Conservation (phyloP, 2,329 filamentous ascomycete species). For the Xylaria sp. region DNA sequence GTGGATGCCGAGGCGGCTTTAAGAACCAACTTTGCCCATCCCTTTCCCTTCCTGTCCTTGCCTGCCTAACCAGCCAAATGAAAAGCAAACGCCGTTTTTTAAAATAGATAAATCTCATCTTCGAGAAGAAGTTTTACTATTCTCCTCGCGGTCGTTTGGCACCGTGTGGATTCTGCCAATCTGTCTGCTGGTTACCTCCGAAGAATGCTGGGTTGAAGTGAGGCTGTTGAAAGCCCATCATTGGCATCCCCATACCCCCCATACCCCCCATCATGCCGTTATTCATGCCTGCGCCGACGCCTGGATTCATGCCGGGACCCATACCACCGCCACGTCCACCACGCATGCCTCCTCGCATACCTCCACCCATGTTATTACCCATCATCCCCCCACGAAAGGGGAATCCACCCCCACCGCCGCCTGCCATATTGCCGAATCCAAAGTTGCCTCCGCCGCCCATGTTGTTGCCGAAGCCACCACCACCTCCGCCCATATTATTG, state of each 20-base stretch:
- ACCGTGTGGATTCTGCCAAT: constrained; percentile 53
- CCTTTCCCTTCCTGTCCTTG: constrained; percentile 18
- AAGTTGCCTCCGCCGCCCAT: constrained; percentile 44
- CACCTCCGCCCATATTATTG: constrained; percentile 45
- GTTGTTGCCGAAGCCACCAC: constrained; percentile 47
- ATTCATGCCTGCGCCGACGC: constrained; percentile 44
- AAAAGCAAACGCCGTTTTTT: constrained; percentile 21
- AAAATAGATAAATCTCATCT: not conserved
- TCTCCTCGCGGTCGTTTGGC: constrained; percentile 51
- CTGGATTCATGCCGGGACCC: constrained; percentile 47
- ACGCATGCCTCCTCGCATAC: constrained; percentile 49
- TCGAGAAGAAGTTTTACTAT: constrained; percentile 30
- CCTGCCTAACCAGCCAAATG: constrained; percentile 8
- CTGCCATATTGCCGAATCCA: constrained; percentile 49
- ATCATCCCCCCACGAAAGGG: constrained; percentile 51
- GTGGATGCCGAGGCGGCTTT: constrained; percentile 11
- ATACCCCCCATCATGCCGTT: constrained; percentile 49
- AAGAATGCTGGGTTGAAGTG: constrained; percentile 52
- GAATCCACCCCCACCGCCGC: constrained; percentile 47
- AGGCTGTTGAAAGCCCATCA: constrained; percentile 50
- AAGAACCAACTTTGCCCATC: constrained; percentile 17
- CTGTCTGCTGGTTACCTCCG: constrained; percentile 48
- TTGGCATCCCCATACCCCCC: constrained; percentile 49
- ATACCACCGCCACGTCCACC: constrained; percentile 49
- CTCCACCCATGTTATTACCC: constrained; percentile 49